phyloP scores from a whole-genome alignment of 805 yeast genomes.

The Kuraishia borneana region DNA sequence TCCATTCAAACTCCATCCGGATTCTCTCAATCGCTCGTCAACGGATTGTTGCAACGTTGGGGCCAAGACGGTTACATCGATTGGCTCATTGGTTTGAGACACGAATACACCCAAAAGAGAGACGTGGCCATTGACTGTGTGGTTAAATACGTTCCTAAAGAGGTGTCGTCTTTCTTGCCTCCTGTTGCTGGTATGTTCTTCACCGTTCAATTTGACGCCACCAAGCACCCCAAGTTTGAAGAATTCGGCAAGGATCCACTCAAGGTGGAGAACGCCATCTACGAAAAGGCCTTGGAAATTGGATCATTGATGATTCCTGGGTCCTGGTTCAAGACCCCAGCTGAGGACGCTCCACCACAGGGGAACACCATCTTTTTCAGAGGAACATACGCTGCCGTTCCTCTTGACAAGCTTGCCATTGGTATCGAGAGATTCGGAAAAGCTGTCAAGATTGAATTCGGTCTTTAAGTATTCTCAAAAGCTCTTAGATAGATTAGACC shows the following conservation, averaged over 20 bases:
- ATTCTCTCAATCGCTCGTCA: constrained; percentile 57
- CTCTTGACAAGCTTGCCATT: constrained; percentile 44
- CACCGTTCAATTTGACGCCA: constrained; percentile 61
- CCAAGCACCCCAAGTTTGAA: constrained; percentile 67
- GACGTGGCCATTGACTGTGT: constrained; percentile 77
- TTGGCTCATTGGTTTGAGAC: constrained; percentile 77
- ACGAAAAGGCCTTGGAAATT: constrained; percentile 43
- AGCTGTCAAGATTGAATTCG: constrained; percentile 48
- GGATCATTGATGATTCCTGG: constrained; percentile 77
- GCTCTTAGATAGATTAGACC: neutral
- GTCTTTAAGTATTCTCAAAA: constrained; percentile 12
- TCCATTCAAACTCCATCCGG: constrained; percentile 76
- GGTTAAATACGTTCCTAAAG: constrained; percentile 41
- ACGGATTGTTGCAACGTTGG: constrained; percentile 73
- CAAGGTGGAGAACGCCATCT: constrained; percentile 53
- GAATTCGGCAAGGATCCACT: constrained; percentile 47
- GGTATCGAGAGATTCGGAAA: constrained; percentile 63
- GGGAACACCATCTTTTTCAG: constrained; percentile 56
- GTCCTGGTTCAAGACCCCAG: constrained; percentile 64
- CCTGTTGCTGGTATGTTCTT: constrained; percentile 88
- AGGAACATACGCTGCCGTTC: constrained; percentile 84
- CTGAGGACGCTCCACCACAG: constrained; percentile 28
- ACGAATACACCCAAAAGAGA: constrained; percentile 79
- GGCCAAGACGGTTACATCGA: constrained; percentile 82
- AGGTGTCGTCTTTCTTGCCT: constrained; percentile 29